Base-by-base conservation (phyloP, 495 filamentous ascomycete genomes). In the Aspergillus incahuasiensis region DNA sequence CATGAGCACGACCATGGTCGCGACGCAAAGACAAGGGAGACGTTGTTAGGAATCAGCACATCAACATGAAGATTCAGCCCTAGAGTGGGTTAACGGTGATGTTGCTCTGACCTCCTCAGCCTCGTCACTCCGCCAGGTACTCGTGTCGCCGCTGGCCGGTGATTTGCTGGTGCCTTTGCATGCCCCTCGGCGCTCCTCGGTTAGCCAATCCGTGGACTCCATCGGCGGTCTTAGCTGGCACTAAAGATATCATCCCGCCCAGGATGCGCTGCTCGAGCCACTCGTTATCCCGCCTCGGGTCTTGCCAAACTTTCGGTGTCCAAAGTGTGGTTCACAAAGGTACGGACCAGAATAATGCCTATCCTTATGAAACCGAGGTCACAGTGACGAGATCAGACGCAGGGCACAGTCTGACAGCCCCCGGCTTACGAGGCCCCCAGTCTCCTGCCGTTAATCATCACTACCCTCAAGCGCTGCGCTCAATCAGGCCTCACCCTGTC, bases 191-290 rank as follows among this genome's bases (percentile, higher is more conserved):
- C 45, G 20, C 12, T 32, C 8, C 47, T 25, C 44, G 61, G 68
- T 61, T 60, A 42, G 13, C 67, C 68, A 68, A 68, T 68, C 61
- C 50, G 34, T 54, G 45, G 54, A 41, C 54, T 47, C 57, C 48
- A 59, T 59, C 32, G 19, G 38, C 45, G 32, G 13, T 63, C 48
- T 55, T 58, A 52, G 53, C 48, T 54, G 55, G 48, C 48, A 47
- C 52, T 63, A 56, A 53, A 22, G 25, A 64, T 64, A 74, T 68
- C 69, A 70, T 68, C 64, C 62, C 65, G 60, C 57, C 64, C 64
- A 65, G 64, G 64, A 61, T 56, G 65, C 67, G 52, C 64, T 62
- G 53, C 62, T 61, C 49, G 45, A 41, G 47, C 57, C 55, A 62
- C 24, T 63, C 24, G 61, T 46, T 55, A 51, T 39, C 50, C 39